A percentile compares a stretch with the other conserved stretches of the same genome.
Conservation (phyloP, 805 yeast genomes). For the Vanderwaltozyma polyspora region DNA sequence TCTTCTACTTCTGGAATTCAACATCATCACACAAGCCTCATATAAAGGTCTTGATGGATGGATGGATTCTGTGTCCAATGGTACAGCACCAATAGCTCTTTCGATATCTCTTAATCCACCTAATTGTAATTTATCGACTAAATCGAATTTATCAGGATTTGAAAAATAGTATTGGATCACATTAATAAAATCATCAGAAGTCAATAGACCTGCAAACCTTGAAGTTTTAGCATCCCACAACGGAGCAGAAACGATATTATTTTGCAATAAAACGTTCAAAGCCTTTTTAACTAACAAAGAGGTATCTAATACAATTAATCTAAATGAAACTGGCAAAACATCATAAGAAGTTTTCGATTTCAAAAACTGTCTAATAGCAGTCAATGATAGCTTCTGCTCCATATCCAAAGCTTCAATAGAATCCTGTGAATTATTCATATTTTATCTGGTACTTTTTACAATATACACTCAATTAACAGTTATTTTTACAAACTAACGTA, state of each 20-base stretch:
- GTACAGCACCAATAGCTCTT: slow-evolving; percentile 73
- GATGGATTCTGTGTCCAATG: slow-evolving; percentile 74
- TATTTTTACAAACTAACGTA: too few relatives aligned
- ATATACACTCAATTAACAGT: neutral
- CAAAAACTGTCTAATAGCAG: slow-evolving; percentile 72
- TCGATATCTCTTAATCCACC: slow-evolving; percentile 83
- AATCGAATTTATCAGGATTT: slow-evolving; percentile 75
- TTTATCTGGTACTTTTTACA: too few relatives aligned
- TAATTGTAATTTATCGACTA: slow-evolving; percentile 74
- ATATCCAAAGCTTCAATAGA: slow-evolving; percentile 1
- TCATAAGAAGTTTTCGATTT: slow-evolving; percentile 91
- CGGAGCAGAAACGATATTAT: slow-evolving; percentile 93
- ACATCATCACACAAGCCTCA: slow-evolving; percentile 90
- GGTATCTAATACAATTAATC: slow-evolving; percentile 88
- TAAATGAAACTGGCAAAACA: slow-evolving; percentile 88
- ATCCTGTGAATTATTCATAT: neutral
- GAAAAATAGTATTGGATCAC: slow-evolving; percentile 91
- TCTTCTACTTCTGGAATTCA: slow-evolving; percentile 78
- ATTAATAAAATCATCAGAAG: slow-evolving; percentile 86
- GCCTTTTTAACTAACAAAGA: slow-evolving; percentile 83
- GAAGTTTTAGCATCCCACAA: slow-evolving; percentile 87
- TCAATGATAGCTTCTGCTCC: slow-evolving; percentile 66
- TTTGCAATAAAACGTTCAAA: slow-evolving; percentile 77
- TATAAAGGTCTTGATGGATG: slow-evolving; percentile 84
- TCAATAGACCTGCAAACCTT: slow-evolving; percentile 85